Evolutionary conservation across 129 eudicot genomes (phyloP).

Genomic region (Centrapalus pauciflorus): DNA sequence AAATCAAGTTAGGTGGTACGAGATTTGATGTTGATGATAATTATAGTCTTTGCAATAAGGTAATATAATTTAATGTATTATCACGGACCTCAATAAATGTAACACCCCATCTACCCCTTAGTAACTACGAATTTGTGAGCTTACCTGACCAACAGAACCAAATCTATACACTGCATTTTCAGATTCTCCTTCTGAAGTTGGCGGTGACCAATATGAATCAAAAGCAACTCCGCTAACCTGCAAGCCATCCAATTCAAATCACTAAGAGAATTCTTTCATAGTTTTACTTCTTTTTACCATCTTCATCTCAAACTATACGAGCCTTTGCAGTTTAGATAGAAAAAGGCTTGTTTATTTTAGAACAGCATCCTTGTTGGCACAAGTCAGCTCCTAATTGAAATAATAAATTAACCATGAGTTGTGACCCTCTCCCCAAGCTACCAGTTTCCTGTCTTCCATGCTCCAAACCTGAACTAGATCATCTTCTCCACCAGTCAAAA

Average conservation of each 20-base stretch:
- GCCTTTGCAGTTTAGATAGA: constrained; percentile 3
- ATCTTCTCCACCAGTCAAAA: constrained; percentile 90
- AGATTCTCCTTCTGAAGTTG: constrained; percentile 59
- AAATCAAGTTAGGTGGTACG: neutral
- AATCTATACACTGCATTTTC: constrained; percentile 74
- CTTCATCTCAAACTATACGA: neutral
- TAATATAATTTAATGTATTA: neutral
- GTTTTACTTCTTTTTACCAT: neutral
- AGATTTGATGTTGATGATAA: neutral
- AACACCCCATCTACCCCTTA: neutral
- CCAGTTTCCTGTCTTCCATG: constrained; percentile 85
- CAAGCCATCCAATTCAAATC: constrained; percentile 10
- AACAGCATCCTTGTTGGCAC: neutral
- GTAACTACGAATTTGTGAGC: neutral
- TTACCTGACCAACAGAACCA: constrained; percentile 94
- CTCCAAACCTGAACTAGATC: constrained; percentile 98
- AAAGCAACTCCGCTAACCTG: constrained; percentile 95
- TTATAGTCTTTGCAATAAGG: neutral
- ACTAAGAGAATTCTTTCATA: neutral
- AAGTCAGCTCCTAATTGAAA: neutral
- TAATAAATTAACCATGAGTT: constrained; percentile 72
- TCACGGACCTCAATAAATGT: neutral
- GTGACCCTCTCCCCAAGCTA: constrained; percentile 98
- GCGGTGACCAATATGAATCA: constrained; percentile 81
- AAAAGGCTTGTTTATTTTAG: neutral